Evolutionary conservation across 139 green algal genomes (phyloP), one percentile per base, ranked within the genome.

Genomic region (Chlamydomonas sp.): DNA sequence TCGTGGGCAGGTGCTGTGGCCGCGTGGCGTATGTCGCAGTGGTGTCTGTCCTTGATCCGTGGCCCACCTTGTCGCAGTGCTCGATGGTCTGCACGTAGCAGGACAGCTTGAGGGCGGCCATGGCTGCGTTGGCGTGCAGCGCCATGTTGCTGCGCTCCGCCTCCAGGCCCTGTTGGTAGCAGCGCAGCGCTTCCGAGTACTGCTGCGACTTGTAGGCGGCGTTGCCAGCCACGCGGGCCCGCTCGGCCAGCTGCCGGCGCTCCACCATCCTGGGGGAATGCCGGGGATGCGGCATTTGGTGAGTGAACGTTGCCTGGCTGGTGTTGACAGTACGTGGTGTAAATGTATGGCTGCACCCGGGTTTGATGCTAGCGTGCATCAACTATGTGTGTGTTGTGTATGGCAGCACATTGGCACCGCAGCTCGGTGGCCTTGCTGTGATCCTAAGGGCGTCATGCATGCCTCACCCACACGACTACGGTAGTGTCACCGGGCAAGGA

Each of bases 51-150:
- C 31, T 49, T 49, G 31, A 49, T 49, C 31, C 31, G 31, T 49
- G 31, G 6, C 82, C 15, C 67, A 95, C 95, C 94, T 97, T 97
- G 89, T 97, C 92, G 86, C 92, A 96, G 83, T 98, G 96, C 87
- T 97, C 94, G 71, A 97, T 94, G 6, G 95, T 93, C 89, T 97
- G 94, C 78, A 96, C 92, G 86, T 93, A 95, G 91, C 93, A 97
- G 31, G 85, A 91, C 5, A 96, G 92, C 81, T 96, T 97, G 63
- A 98, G 84, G 20, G 91, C 90, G 4, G 94, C 95, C 89, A 95
- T 91, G 18, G 96, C 96, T 57, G 96, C 95, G 71, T 98, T 98
- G 69, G 91, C 92, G 78, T 98, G 94, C 84, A 98, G 89, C 15
- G 93, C 87, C 91, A 96, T 93, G 89, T 94, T 95, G 81, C 94